Percentiles rank a stretch among this genome's conserved stretches.
phyloP scores from a whole-genome alignment of 2,329 filamentous ascomycete species.

The Aspergillus novofumigatus region DNA sequence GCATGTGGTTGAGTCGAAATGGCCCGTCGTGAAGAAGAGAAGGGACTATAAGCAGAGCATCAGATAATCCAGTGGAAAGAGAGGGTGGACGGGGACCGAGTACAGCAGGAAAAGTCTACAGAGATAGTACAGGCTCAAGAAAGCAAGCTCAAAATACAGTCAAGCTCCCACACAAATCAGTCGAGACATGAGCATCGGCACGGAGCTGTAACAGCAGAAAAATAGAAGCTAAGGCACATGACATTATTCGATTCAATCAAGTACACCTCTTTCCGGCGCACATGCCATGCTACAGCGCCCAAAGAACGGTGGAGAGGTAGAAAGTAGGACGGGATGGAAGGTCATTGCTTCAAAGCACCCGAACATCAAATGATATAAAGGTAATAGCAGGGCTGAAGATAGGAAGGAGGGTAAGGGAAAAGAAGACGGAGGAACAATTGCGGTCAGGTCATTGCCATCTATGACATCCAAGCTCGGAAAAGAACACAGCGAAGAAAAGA shows the following conservation, averaged over 20 bases:
- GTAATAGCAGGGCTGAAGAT: not conserved
- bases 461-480: slow-evolving; percentile 15
- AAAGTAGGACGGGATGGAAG: not conserved
- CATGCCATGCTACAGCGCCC: not conserved
- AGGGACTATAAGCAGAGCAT: not conserved
- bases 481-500: slow-evolving; percentile 3
- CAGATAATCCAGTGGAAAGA: not conserved
- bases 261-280: not conserved
- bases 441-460: slow-evolving; percentile 24
- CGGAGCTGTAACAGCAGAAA: not conserved
- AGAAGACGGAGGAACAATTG: slow-evolving; percentile 1
- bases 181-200: not conserved
- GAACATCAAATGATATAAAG: not conserved
- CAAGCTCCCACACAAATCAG: not conserved
- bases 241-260: not conserved
- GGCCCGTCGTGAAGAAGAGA: not conserved
- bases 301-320: not conserved
- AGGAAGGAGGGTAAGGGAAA: slow-evolving; percentile 2
- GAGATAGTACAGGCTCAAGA: not conserved
- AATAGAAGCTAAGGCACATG: not conserved
- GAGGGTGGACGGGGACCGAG: not conserved
- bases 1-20: not conserved
- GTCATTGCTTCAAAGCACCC: not conserved
- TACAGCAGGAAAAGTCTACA: not conserved
- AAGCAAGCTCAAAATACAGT: not conserved